phyloP scores from a whole-genome alignment of 805 yeast species.

The Hanseniaspora occidentalis region DNA sequence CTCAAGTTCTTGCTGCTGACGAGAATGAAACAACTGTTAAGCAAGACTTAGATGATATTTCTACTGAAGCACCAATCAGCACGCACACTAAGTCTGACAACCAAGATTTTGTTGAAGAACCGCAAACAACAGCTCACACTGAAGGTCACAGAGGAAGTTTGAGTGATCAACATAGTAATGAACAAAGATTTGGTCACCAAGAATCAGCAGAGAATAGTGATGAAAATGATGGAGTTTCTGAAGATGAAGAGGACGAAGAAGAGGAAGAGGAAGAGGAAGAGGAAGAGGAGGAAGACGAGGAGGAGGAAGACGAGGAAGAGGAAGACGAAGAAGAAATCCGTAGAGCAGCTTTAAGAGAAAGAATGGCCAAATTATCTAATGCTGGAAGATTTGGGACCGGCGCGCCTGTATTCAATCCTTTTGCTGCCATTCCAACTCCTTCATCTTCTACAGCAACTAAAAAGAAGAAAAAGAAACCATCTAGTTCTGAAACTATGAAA shows the following conservation, averaged over 20 bases:
- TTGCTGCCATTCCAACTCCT: constrained; percentile 23
- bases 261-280: constrained; percentile 24
- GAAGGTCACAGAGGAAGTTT: background rate
- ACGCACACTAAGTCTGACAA: too few species aligned
- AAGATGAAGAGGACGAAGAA: constrained; percentile 19
- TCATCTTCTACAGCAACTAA: constrained; percentile 13
- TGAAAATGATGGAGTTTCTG: constrained; percentile 17
- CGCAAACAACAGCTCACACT: too few species aligned
- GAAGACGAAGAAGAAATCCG: constrained; percentile 68
- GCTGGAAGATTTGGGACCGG: constrained; percentile 54
- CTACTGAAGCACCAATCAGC: too few species aligned
- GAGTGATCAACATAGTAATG: background rate
- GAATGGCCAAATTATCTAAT: constrained; percentile 95
- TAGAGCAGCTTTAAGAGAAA: constrained; percentile 66
- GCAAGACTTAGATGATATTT: too few species aligned
- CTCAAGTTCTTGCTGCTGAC: too few species aligned
- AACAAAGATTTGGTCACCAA: background rate
- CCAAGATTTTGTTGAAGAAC: too few species aligned
- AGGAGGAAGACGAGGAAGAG: constrained; percentile 40
- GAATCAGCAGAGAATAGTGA: constrained; percentile 9
- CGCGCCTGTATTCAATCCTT: constrained; percentile 31
- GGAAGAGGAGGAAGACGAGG: constrained; percentile 37
- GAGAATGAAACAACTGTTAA: too few species aligned
- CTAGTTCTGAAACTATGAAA: background rate
- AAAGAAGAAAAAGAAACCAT: constrained; percentile 13